Conservation (phyloP, 2,329 filamentous ascomycete genomes). For the Phialophora tarda region DNA sequence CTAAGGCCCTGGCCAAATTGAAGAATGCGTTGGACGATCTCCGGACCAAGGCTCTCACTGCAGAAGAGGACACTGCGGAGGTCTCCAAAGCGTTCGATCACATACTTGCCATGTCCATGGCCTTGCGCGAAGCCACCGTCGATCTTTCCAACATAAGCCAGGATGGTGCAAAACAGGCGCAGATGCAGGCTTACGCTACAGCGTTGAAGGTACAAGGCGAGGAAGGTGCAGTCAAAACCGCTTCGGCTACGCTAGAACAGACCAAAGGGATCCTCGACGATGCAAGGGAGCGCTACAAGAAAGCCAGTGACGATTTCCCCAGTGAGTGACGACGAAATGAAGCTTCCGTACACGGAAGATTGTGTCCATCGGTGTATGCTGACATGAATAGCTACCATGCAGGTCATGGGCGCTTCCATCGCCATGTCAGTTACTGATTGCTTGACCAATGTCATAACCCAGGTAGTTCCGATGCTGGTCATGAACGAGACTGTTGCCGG, state of each 20-base stretch:
- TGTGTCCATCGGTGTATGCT: neutral
- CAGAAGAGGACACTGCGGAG: neutral
- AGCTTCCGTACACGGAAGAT: neutral
- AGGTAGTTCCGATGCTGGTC: neutral
- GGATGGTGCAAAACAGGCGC: slow-evolving; percentile 2
- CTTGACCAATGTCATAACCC: slow-evolving; percentile 8
- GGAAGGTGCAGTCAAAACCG: slow-evolving; percentile 2
- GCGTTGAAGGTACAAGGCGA: neutral
- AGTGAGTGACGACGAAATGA: neutral
- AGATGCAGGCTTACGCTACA: neutral
- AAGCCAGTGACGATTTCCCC: slow-evolving; percentile 6
- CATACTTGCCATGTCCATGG: slow-evolving; percentile 6
- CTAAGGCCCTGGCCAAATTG: neutral
- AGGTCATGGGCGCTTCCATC: slow-evolving; percentile 1
- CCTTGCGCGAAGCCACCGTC: slow-evolving; percentile 2
- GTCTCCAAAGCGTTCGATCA: neutral
- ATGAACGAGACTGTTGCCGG: neutral
- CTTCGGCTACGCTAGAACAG: slow-evolving; percentile 1
- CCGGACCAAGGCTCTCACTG: neutral
- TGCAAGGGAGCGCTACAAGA: slow-evolving; percentile 1
- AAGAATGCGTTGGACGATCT: neutral
- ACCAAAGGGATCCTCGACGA: neutral
- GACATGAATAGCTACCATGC: neutral
- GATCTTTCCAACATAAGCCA: slow-evolving; percentile 2
- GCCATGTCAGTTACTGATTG: slow-evolving; percentile 3